Evolutionary conservation across 192 early-diverging fungal species (phyloP).

Genomic region (Dissophora ornata): DNA sequence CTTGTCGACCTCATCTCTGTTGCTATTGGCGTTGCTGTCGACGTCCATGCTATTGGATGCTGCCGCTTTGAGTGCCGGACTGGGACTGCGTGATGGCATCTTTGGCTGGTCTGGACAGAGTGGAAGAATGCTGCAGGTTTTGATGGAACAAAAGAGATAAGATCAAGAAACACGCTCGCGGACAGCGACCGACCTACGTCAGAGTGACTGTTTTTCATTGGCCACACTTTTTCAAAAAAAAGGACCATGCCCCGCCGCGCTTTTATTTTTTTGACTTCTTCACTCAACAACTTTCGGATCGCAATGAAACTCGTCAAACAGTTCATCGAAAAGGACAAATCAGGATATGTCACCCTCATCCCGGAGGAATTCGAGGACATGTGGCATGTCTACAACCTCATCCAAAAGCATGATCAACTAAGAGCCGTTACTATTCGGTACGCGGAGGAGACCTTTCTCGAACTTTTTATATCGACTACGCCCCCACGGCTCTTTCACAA

Average conservation of each 20-base stretch:
- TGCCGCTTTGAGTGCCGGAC: slow-evolving; percentile 10
- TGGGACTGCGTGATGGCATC: slow-evolving; percentile 50
- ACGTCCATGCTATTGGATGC: slow-evolving; percentile 8
- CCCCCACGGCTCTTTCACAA: no score
- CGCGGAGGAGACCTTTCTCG: neutral
- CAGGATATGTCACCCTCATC: slow-evolving; percentile 83
- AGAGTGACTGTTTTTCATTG: neutral
- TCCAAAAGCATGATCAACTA: slow-evolving; percentile 87
- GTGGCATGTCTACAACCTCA: slow-evolving; percentile 96
- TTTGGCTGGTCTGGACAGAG: neutral
- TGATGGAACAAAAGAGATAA: neutral
- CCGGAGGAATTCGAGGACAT: slow-evolving; percentile 97
- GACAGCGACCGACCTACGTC: no score
- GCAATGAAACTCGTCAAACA: slow-evolving; percentile 49
- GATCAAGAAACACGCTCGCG: no score
- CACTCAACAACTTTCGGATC: slow-evolving; percentile 49
- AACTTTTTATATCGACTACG: no score
- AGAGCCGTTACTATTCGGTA: slow-evolving; percentile 88
- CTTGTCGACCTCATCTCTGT: slow-evolving; percentile 1
- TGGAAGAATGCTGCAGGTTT: neutral
- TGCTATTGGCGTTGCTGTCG: slow-evolving; percentile 7
- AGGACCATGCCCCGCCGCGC: no score
- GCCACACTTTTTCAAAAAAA: neutral
- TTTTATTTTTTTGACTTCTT: neutral
- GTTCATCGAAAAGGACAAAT: slow-evolving; percentile 70